Conservation (phyloP, 2,329 filamentous ascomycete species). For the Venturia pyrina region DNA sequence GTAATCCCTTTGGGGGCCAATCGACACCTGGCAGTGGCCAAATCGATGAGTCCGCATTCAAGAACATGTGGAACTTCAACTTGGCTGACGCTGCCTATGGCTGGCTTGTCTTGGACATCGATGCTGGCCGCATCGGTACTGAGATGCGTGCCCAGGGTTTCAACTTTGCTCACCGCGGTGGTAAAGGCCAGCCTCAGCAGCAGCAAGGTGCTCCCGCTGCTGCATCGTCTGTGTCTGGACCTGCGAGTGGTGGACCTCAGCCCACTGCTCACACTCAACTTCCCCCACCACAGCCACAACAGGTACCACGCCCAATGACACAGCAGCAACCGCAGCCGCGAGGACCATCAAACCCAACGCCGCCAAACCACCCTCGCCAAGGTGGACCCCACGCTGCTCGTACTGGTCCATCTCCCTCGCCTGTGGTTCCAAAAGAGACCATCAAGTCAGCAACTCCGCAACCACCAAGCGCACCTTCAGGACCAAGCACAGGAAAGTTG, state of each 20-base stretch:
- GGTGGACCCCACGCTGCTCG: conserved; percentile 23
- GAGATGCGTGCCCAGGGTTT: conserved; percentile 99
- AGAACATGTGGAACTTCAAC: conserved; percentile 99
- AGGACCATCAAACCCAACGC: conserved; percentile 19
- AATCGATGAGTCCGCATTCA: conserved; percentile 97
- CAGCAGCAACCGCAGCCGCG: conserved; percentile 21
- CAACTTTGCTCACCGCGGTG: conserved; percentile 93
- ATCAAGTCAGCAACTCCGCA: conserved; percentile 42
- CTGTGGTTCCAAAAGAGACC: conserved; percentile 31
- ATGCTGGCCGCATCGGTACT: conserved; percentile 89
- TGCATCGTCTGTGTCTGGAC: conserved; percentile 23
- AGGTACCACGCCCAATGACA: conserved; percentile 22
- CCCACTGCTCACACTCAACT: conserved; percentile 31
- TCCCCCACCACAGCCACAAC: conserved; percentile 22
- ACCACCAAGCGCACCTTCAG: conserved; percentile 23
- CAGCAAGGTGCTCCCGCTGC: conserved; percentile 28
- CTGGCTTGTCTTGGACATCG: conserved; percentile 88
- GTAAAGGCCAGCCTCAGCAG: conserved; percentile 48
- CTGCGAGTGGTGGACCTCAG: conserved; percentile 27
- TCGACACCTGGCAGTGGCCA: conserved; percentile 67
- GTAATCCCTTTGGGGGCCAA: conserved; percentile 91
- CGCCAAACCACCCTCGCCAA: conserved; percentile 28
- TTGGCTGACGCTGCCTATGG: conserved; percentile 94
- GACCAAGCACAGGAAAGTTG: conserved; percentile 18
- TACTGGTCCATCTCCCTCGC: conserved; percentile 31